Conservation (phyloP, 768 basidiomycete genomes). For the Infundibulicybe gibba region DNA sequence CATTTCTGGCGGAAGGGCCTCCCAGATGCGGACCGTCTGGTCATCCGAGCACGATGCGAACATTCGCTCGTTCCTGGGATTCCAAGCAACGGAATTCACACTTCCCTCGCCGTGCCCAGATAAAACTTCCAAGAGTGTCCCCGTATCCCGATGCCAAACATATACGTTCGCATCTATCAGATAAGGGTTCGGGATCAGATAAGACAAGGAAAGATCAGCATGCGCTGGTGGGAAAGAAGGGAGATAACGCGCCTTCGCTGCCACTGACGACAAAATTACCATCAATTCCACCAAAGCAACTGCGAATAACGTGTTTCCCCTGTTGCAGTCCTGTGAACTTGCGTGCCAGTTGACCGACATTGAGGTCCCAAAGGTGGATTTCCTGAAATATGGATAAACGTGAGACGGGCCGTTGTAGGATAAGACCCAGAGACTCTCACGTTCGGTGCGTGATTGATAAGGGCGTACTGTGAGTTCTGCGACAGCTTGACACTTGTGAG, state of each 20-base stretch:
- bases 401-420: slow-evolving; percentile 6
- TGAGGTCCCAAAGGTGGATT: slow-evolving; percentile 83
- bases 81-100: slow-evolving; percentile 97
- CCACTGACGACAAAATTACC: slow-evolving; percentile 90
- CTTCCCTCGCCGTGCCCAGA: slow-evolving; percentile 84
- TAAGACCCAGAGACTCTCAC: slow-evolving; percentile 40
- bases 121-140: slow-evolving; percentile 80
- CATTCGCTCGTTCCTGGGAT: slow-evolving; percentile 83
- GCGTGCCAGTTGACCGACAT: slow-evolving; percentile 62
- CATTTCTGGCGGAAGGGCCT: slow-evolving; percentile 36
- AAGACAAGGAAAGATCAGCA: slow-evolving; percentile 3
- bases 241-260: slow-evolving; percentile 74
- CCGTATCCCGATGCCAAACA: slow-evolving; percentile 91
- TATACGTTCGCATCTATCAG: slow-evolving; percentile 85
- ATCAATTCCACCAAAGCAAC: slow-evolving; percentile 90
- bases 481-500: slow-evolving; percentile 88
- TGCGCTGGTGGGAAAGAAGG: neutral
- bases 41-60: slow-evolving; percentile 98
- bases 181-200: slow-evolving; percentile 5
- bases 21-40: slow-evolving; percentile 88
- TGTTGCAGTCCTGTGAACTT: slow-evolving; percentile 88
- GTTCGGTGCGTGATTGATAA: slow-evolving; percentile 86
- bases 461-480: slow-evolving; percentile 78
- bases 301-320: slow-evolving; percentile 80
- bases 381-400: slow-evolving; percentile 51